These are phyloP conservation scores for Bolboschoenoplectus hybrid DNA, from an alignment of 202 grass and related monocot species.

Conservation along the genomic window DNA sequence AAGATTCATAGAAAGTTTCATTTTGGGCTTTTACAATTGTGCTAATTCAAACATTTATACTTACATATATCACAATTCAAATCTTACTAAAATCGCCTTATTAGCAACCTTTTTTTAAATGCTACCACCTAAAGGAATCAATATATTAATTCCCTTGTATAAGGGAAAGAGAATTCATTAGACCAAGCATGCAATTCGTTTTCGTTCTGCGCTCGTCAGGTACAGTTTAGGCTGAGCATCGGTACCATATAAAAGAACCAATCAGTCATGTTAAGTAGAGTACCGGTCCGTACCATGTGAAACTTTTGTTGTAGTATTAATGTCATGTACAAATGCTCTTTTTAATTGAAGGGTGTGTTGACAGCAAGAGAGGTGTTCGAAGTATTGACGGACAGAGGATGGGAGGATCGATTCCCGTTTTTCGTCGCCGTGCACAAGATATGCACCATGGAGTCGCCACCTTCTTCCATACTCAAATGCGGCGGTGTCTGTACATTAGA, in stretches of 20 bases:
- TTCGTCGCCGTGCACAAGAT: slow-evolving; percentile 87
- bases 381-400: slow-evolving; percentile 76
- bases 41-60: not conserved
- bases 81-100: not conserved
- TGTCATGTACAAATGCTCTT: not conserved
- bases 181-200: not conserved
- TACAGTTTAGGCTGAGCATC: not conserved
- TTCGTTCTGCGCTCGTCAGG: not conserved
- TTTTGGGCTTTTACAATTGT: not conserved
- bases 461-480: slow-evolving; percentile 87
- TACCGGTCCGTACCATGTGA: not conserved
- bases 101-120: not conserved
- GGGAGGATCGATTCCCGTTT: slow-evolving; percentile 77
- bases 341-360: slow-evolving; percentile 61
- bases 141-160: not conserved
- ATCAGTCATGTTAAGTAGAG: not conserved
- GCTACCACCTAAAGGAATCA: not conserved
- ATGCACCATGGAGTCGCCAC: slow-evolving; percentile 69
- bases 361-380: slow-evolving; percentile 91
- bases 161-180: not conserved
- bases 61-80: not conserved
- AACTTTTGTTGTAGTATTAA: not conserved
- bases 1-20: not conserved
- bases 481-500: slow-evolving; percentile 28
- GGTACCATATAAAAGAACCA: not conserved